phyloP scores from a whole-genome alignment of 306 rosid genomes.

The Casuarina equisetifolia region DNA sequence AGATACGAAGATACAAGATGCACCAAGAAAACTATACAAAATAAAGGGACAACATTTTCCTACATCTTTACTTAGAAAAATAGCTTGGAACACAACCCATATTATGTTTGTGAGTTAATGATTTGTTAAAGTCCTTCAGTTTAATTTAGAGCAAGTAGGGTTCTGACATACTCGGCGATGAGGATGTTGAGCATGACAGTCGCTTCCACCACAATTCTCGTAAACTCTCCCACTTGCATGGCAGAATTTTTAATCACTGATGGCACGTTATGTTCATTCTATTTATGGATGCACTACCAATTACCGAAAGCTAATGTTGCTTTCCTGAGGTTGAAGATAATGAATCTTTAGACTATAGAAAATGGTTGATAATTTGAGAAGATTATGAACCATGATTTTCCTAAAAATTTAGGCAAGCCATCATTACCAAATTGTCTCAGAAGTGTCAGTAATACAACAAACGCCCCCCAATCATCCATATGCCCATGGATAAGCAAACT shows the following conservation, averaged over 20 bases:
- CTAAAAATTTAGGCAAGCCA: no score
- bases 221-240: constrained; percentile 77
- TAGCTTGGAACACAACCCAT: not conserved
- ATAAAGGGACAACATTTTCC: no score
- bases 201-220: constrained; percentile 86
- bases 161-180: constrained; percentile 71
- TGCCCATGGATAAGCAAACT: no score
- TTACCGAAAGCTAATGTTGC: not conserved
- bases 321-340: not conserved
- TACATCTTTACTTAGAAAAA: no score
- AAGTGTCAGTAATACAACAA: no score
- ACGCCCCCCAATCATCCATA: no score
- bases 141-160: not conserved
- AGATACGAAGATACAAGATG: no score
- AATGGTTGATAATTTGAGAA: no score
- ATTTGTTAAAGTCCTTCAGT: not conserved
- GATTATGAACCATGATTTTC: no score
- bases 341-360: no score
- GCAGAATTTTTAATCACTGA: not conserved
- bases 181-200: constrained; percentile 87
- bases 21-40: no score
- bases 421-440: no score
- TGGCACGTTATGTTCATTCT: not conserved
- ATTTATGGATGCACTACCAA: not conserved
- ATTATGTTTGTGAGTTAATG: not conserved